These are phyloP conservation scores for Camellia sinensis DNA, from an alignment of 148 eudicot species.

Conservation along the genomic window DNA sequence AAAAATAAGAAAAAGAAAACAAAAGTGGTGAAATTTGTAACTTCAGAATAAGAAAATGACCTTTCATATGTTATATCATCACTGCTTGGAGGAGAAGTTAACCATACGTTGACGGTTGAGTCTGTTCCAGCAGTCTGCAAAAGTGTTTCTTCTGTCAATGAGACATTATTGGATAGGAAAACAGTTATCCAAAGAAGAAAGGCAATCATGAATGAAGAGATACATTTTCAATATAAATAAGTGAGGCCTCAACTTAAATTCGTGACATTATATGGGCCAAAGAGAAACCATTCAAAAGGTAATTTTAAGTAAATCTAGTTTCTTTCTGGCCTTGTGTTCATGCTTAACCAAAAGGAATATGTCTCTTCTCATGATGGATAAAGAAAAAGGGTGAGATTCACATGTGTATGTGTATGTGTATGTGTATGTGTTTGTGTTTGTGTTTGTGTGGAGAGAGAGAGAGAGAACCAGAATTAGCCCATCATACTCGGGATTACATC, in stretches of 20 bases:
- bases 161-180: slow-evolving; percentile 6
- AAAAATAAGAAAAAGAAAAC: too few species aligned
- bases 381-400: neutral
- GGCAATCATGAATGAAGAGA: neutral
- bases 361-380: neutral
- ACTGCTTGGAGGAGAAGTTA: slow-evolving; percentile 44
- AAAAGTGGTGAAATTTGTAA: neutral
- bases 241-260: too few species aligned
- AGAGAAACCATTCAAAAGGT: too few species aligned
- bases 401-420: neutral
- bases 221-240: neutral
- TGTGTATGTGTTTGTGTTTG: neutral
- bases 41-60: slow-evolving; percentile 30
- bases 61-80: slow-evolving; percentile 20
- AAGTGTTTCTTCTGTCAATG: slow-evolving; percentile 10
- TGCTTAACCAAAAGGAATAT: neutral
- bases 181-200: neutral
- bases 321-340: too few species aligned
- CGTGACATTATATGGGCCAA: too few species aligned
- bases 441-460: slow-evolving; percentile 34
- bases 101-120: slow-evolving; percentile 77
- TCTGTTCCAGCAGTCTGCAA: slow-evolving; percentile 97
- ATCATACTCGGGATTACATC: slow-evolving; percentile 84
- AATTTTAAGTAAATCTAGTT: too few species aligned
- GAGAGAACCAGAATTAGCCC: slow-evolving; percentile 76